These are phyloP conservation scores for button mushroom (Agaricus bisporus) DNA, from an alignment of 768 basidiomycete species.

Conservation along the genomic window DNA sequence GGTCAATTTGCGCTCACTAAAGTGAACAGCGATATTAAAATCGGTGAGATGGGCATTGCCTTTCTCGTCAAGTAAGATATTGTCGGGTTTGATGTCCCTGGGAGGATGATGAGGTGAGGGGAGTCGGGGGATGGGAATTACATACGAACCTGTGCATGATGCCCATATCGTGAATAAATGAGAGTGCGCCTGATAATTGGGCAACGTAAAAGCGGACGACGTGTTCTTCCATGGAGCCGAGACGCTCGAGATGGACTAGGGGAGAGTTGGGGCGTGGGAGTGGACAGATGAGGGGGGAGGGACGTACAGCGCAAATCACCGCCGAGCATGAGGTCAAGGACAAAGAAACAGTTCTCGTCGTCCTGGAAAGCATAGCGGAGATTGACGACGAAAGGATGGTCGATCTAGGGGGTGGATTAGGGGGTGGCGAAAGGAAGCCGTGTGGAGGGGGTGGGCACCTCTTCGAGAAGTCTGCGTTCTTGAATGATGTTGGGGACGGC, in stretches of 20 bases:
- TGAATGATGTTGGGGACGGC: constrained; percentile 97
- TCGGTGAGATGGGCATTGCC: constrained; percentile 97
- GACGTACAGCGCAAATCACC: constrained; percentile 87
- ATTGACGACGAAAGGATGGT: constrained; percentile 94
- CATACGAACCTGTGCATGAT: constrained; percentile 91
- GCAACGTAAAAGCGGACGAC: constrained; percentile 86
- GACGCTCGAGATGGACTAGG: constrained; percentile 82
- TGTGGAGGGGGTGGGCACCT: constrained; percentile 45
- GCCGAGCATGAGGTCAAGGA: constrained; percentile 94
- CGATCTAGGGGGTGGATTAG: constrained; percentile 49
- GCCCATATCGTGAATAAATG: constrained; percentile 85
- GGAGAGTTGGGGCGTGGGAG: constrained; percentile 9
- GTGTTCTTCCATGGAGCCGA: constrained; percentile 69
- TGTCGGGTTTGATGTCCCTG: constrained; percentile 96
- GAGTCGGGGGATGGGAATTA: constrained; percentile 11
- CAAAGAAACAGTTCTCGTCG: constrained; percentile 98
- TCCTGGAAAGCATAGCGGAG: constrained; percentile 96
- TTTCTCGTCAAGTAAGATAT: constrained; percentile 91
- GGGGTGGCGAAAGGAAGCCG: background rate
- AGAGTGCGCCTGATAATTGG: constrained; percentile 80
- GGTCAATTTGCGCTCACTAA: constrained; percentile 78
- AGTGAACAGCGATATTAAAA: constrained; percentile 99
- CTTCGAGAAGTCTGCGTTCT: constrained; percentile 90
- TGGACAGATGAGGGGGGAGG: background rate
- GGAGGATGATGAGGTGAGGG: constrained; percentile 7